These are phyloP conservation scores for Carex littledalei DNA, from an alignment of 176 grass and related monocot genomes.

Conservation along the genomic window DNA sequence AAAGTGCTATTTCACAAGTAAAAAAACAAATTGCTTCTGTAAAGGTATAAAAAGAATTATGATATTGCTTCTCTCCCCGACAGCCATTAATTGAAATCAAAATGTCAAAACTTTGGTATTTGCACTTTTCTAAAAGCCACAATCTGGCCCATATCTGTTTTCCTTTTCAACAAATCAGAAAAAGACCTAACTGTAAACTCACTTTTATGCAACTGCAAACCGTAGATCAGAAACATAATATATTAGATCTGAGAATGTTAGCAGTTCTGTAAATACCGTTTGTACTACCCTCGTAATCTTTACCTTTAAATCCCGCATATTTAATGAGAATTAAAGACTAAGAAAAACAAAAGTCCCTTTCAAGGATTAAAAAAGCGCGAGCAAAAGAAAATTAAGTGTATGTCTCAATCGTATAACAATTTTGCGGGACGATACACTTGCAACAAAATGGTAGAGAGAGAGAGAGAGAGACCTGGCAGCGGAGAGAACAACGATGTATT, in stretches of 20 bases:
- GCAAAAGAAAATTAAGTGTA: neutral
- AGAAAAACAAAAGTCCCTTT: neutral
- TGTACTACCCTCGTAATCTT: neutral
- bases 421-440: neutral
- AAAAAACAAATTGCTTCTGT: neutral
- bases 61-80: neutral
- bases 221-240: neutral
- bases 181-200: neutral
- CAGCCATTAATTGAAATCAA: neutral
- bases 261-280: neutral
- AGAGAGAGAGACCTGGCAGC: constrained; percentile 40
- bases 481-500: constrained; percentile 67
- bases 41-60: neutral
- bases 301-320: neutral
- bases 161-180: neutral
- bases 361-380: neutral
- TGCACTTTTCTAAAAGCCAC: neutral
- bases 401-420: neutral
- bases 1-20: neutral
- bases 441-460: neutral
- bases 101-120: constrained; percentile 1
- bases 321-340: neutral
- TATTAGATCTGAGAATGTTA: neutral
- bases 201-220: neutral
- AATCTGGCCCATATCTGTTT: neutral